Conservation (phyloP, 441 rosid species). For the Euphorbia celastroides region DNA sequence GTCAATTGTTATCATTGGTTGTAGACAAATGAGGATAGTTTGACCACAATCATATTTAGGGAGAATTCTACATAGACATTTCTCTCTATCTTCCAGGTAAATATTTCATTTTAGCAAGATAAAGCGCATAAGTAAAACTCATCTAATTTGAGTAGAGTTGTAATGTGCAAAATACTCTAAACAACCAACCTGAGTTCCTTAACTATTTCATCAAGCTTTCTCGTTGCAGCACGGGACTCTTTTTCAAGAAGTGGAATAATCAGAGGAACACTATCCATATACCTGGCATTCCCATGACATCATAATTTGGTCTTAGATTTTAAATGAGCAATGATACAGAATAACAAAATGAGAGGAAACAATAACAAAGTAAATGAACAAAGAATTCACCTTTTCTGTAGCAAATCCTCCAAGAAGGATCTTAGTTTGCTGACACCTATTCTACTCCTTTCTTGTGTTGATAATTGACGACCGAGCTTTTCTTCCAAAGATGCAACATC, state of each 20-base stretch:
- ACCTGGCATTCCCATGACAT: constrained; percentile 42
- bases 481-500: constrained; percentile 69
- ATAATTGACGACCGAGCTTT: constrained; percentile 73
- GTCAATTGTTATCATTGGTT: background rate
- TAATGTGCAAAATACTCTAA: background rate
- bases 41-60: background rate
- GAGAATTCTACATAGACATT: background rate
- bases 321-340: constrained; percentile 12
- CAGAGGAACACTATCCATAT: constrained; percentile 82
- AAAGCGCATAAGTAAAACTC: constrained; percentile 9
- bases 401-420: constrained; percentile 76
- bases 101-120: background rate
- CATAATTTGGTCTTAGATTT: constrained; percentile 13
- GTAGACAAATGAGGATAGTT: background rate
- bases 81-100: background rate
- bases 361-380: background rate
- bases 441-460: constrained; percentile 71
- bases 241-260: constrained; percentile 92
- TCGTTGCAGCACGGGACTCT: constrained; percentile 61
- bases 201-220: constrained; percentile 67
- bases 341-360: constrained; percentile 6
- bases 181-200: constrained; percentile 76
- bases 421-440: constrained; percentile 92
- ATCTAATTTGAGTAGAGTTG: background rate
- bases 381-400: constrained; percentile 60